phyloP scores from a whole-genome alignment of 768 basidiomycete genomes.

The Coprinopsis strossmayeri region DNA sequence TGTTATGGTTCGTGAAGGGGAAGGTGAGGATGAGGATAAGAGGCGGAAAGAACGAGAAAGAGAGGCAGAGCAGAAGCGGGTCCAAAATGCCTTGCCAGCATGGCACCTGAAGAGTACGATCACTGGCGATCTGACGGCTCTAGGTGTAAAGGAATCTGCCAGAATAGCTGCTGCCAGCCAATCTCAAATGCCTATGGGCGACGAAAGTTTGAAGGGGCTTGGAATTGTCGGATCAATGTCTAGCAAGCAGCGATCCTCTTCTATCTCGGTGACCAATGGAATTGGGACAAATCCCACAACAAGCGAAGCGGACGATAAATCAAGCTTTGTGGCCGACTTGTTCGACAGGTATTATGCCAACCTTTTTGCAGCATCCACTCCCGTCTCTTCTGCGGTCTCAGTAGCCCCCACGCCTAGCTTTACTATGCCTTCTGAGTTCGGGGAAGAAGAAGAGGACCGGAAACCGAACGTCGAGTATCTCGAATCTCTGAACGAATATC shows the following conservation, averaged over 20 bases:
- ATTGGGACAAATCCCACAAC: not conserved
- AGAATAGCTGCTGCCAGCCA: conserved; percentile 34
- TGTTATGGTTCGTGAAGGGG: conserved; percentile 86
- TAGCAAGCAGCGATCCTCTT: conserved; percentile 14
- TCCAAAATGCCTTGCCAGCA: conserved; percentile 86
- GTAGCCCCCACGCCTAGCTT: conserved; percentile 57
- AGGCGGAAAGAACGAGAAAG: conserved; percentile 67
- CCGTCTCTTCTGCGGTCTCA: conserved; percentile 40
- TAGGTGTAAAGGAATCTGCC: conserved; percentile 73
- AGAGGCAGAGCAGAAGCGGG: conserved; percentile 77
- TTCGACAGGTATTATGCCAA: conserved; percentile 83
- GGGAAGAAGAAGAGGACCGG: conserved; percentile 62
- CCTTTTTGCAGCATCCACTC: conserved; percentile 55
- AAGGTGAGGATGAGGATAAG: conserved; percentile 80
- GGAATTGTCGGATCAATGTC: conserved; percentile 41
- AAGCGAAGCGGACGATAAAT: not conserved
- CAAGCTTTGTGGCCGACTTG: conserved; percentile 7
- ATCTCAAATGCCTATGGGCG: conserved; percentile 34
- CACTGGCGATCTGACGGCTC: conserved; percentile 82
- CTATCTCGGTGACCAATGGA: not conserved
- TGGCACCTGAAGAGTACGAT: conserved; percentile 98
- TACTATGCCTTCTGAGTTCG: conserved; percentile 42
- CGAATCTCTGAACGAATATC: conserved; percentile 64
- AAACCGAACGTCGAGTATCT: conserved; percentile 63
- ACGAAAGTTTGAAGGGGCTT: conserved; percentile 66